Percentiles rank a stretch among this genome's conserved stretches.
These are phyloP conservation scores for Beta vulgaris DNA, from an alignment of 148 eudicot species.

Conservation along the genomic window DNA sequence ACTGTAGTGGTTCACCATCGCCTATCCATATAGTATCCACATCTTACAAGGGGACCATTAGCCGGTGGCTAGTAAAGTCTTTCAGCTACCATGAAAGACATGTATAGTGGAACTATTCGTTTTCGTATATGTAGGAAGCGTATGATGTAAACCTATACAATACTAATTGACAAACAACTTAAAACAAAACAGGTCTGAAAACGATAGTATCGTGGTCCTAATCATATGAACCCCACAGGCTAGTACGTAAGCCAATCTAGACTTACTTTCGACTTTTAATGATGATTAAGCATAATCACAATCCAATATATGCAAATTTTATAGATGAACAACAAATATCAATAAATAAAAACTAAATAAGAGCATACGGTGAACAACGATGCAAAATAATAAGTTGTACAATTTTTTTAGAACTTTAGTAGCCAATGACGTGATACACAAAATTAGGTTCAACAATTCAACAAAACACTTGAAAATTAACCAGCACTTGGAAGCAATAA, in stretches of 20 bases:
- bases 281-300: not conserved
- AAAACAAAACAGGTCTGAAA: not conserved
- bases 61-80: slow-evolving; percentile 17
- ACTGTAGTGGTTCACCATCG: slow-evolving; percentile 23
- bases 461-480: slow-evolving; percentile 5
- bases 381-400: slow-evolving; percentile 1
- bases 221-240: not conserved
- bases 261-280: not conserved
- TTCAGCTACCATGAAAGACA: slow-evolving; percentile 21
- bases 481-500: not conserved
- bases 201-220: not conserved
- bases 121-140: slow-evolving; percentile 16
- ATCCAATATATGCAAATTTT: not conserved
- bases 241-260: not conserved
- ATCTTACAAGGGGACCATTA: slow-evolving; percentile 16
- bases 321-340: too few species aligned
- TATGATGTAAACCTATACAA: not conserved
- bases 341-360: too few species aligned
- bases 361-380: not conserved
- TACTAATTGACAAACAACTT: slow-evolving; percentile 11
- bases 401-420: too few species aligned
- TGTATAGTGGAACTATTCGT: slow-evolving; percentile 1
- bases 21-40: slow-evolving; percentile 27
- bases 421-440: too few species aligned
- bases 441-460: too few species aligned